Evolutionary conservation across 768 basidiomycete species (phyloP).

Genomic region (Chalciporus piperatus): DNA sequence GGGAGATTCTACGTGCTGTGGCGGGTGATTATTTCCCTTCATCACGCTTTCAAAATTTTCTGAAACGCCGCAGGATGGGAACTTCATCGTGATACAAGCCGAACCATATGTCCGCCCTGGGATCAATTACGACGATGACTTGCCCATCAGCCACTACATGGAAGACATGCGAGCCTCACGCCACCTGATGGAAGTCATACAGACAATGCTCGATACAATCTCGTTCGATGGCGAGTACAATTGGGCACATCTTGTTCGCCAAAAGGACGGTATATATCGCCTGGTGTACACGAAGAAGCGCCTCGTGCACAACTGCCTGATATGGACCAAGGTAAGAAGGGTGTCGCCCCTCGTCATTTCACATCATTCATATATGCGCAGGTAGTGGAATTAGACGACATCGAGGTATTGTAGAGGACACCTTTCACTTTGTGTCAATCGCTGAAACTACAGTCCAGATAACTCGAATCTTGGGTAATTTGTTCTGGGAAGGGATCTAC

Average conservation of each 20-base stretch:
- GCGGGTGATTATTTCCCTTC: constrained; percentile 16
- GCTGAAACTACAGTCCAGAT: constrained; percentile 12
- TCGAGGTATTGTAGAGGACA: constrained; percentile 19
- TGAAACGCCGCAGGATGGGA: constrained; percentile 23
- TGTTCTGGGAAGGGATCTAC: constrained; percentile 30
- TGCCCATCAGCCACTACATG: neutral
- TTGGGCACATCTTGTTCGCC: constrained; percentile 33
- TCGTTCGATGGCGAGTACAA: constrained; percentile 30
- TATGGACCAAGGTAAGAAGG: constrained; percentile 30
- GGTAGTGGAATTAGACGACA: constrained; percentile 32
- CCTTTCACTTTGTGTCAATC: neutral
- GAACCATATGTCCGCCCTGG: constrained; percentile 28
- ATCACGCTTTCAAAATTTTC: neutral
- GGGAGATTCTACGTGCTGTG: constrained; percentile 29
- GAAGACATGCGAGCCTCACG: constrained; percentile 23
- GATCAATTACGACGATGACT: neutral
- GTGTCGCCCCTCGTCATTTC: neutral
- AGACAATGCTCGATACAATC: constrained; percentile 32
- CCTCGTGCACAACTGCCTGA: constrained; percentile 16
- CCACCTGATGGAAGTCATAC: constrained; percentile 30
- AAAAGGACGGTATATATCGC: constrained; percentile 25
- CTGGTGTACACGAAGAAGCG: constrained; percentile 27
- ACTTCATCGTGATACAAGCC: constrained; percentile 29
- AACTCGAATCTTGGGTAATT: constrained; percentile 20
- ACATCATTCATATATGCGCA: constrained; percentile 10